Base-by-base conservation (phyloP, 2,329 filamentous ascomycete species). In the Diaporthe aspalathi region DNA sequence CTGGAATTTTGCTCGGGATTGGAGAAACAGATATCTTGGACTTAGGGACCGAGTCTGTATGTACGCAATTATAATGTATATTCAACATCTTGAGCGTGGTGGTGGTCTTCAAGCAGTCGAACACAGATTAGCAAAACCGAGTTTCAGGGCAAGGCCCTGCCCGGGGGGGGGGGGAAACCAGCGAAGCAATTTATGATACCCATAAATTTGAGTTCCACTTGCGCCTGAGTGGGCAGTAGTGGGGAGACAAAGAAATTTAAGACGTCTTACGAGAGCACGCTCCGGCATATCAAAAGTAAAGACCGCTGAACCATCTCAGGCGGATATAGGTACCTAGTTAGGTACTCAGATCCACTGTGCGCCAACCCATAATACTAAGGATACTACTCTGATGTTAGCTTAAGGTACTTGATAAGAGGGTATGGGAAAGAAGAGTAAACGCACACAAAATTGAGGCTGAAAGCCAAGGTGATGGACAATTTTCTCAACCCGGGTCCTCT, bases 31-130 rank as follows among this genome's bases (percentile, higher is more conserved):
- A 67, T 22, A 32, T 53, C 27, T 52, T 50, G 63, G 53, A 22
- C 6, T 53, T 27, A 24, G 63, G 63, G 8, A 29, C 63, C 32
- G 9, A 16, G 63, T 67, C 24, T 47, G 63, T 7, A 67, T 53
- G 63, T 45, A 67, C 22, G 63, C 63, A n/a, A 67, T 50, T 11
- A 67, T 53, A 16, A 67, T 50, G n/a, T 47, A 38, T 3, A 67
- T 67, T 47, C 63, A 67, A n/a, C 29, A 53, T 20, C 47, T 67
- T 47, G 16, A 67, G 63, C 4, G 60, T 49, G 0, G 60, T 65
- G 16, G 60, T 65, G n/a, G n/a, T n/a, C 50, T 53, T 29, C 2
- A 27, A 5, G 24, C 5, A 17, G 29, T 53, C 6, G n/a, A 27
- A 27, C 14, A 22, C 5, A 7, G 29, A 53, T 29, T 27, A 53